A percentile compares a stretch with the other conserved stretches of the same genome.
These are phyloP conservation scores for Termitomyces sp. DNA, from an alignment of 768 basidiomycete genomes.

Conservation along the genomic window DNA sequence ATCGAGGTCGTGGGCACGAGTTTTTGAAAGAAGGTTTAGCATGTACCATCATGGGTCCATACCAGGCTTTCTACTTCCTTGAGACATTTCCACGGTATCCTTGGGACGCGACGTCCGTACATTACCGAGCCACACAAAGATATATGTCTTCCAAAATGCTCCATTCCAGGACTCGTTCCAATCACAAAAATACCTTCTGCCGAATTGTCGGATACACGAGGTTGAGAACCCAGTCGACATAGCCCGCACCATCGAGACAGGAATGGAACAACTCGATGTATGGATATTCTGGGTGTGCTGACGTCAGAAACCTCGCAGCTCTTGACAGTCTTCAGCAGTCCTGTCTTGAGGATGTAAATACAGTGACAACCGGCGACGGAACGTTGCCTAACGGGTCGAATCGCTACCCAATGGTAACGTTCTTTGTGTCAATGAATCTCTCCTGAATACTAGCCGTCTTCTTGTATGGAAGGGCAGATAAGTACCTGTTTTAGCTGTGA, in stretches of 20 bases:
- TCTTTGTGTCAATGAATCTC: background rate
- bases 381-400: background rate
- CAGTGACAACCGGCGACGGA: background rate
- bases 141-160: background rate
- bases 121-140: background rate
- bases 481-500: background rate
- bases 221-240: background rate
- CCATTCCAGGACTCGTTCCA: background rate
- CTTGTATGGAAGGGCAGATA: background rate
- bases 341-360: background rate
- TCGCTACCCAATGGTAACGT: too few relatives aligned
- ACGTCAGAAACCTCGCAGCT: too few relatives aligned
- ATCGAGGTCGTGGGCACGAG: background rate
- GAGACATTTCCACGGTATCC: background rate
- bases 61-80: background rate
- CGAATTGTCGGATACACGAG: background rate
- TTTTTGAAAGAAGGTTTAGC: background rate
- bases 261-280: too few relatives aligned
- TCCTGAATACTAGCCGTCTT: background rate
- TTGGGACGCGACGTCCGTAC: background rate
- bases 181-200: background rate
- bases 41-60: background rate
- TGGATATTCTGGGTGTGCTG: background rate
- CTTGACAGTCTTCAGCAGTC: background rate
- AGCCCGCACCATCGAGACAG: background rate